A percentile compares a stretch with the other conserved stretches of the same genome.
phyloP scores from a whole-genome alignment of 2,329 filamentous ascomycete species.

The Sordariomycetes sp. region DNA sequence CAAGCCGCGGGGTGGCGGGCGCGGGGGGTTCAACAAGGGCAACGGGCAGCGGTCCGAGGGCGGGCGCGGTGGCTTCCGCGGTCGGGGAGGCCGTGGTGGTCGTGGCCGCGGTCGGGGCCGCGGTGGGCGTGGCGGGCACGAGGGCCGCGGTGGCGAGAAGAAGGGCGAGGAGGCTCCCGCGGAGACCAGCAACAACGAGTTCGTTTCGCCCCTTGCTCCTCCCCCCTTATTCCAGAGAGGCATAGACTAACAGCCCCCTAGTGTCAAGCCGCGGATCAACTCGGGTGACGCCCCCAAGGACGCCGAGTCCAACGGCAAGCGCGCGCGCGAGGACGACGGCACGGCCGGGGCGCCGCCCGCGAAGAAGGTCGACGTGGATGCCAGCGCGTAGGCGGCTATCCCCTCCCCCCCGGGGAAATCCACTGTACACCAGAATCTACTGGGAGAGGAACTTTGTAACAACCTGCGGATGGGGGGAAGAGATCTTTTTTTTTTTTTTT shows the following conservation, averaged over 20 bases:
- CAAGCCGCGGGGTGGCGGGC: constrained; percentile 17
- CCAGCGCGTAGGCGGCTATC: neutral
- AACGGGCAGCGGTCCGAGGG: constrained; percentile 14
- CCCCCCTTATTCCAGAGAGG: neutral
- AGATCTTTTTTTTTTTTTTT: too few species aligned
- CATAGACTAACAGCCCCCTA: constrained; percentile 6
- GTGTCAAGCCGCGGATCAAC: constrained; percentile 22
- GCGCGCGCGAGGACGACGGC: constrained; percentile 37
- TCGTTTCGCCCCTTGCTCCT: constrained; percentile 7
- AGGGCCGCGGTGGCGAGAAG: constrained; percentile 19
- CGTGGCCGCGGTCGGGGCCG: constrained; percentile 18
- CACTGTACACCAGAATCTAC: neutral
- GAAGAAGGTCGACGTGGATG: constrained; percentile 49
- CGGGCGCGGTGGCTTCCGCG: constrained; percentile 6
- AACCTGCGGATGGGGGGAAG: too few species aligned
- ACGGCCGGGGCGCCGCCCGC: constrained; percentile 27
- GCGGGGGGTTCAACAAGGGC: constrained; percentile 21
- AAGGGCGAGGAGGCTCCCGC: neutral
- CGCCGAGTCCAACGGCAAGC: constrained; percentile 32
- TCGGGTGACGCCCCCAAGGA: constrained; percentile 17
- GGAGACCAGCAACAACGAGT: constrained; percentile 16
- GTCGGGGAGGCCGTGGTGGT: constrained; percentile 16
- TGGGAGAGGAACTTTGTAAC: neutral
- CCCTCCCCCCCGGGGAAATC: neutral
- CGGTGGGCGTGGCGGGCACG: constrained; percentile 25